These are phyloP conservation scores for Mucor sp. DNA, from an alignment of 371 early-diverging fungal genomes.

Conservation along the genomic window DNA sequence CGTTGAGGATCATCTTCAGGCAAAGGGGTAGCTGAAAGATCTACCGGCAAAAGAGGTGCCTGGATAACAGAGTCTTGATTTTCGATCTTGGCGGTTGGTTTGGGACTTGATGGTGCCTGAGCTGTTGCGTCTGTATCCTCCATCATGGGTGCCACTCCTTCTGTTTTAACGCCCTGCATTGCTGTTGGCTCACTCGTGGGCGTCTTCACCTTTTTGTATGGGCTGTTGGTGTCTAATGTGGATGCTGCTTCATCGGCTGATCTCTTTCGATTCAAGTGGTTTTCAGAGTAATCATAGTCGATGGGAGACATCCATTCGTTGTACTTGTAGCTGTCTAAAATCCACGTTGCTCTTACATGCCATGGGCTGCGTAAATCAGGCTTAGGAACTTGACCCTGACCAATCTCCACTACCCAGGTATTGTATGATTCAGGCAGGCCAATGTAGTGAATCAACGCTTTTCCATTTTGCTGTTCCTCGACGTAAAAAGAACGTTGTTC, in stretches of 20 bases:
- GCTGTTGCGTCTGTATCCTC: not conserved
- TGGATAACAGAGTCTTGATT: not conserved
- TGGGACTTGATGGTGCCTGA: not conserved
- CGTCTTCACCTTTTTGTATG: slow-evolving; percentile 21
- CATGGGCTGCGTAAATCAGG: slow-evolving; percentile 46
- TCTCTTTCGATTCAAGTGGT: slow-evolving; percentile 30
- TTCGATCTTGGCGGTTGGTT: not conserved
- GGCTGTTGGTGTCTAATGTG: not conserved
- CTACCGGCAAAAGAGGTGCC: slow-evolving; percentile 11
- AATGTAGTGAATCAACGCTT: slow-evolving; percentile 65
- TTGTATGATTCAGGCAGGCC: slow-evolving; percentile 78
- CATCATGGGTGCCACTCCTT: slow-evolving; percentile 12
- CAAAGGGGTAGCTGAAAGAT: slow-evolving; percentile 23
- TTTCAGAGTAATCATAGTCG: slow-evolving; percentile 53
- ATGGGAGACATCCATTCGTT: slow-evolving; percentile 78
- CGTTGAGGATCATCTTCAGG: slow-evolving; percentile 64
- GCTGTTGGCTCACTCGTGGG: slow-evolving; percentile 3
- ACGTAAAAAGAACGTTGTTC: slow-evolving; percentile 33
- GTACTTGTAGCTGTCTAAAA: slow-evolving; percentile 66
- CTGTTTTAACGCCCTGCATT: not conserved
- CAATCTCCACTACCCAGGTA: slow-evolving; percentile 61
- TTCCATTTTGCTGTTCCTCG: slow-evolving; percentile 50
- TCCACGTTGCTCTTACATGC: slow-evolving; percentile 67
- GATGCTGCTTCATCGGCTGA: slow-evolving; percentile 11
- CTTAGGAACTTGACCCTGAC: slow-evolving; percentile 35